Evolutionary conservation across 2,329 filamentous ascomycete species (phyloP).

Genomic region (Calonectria pseudoturangicola): DNA sequence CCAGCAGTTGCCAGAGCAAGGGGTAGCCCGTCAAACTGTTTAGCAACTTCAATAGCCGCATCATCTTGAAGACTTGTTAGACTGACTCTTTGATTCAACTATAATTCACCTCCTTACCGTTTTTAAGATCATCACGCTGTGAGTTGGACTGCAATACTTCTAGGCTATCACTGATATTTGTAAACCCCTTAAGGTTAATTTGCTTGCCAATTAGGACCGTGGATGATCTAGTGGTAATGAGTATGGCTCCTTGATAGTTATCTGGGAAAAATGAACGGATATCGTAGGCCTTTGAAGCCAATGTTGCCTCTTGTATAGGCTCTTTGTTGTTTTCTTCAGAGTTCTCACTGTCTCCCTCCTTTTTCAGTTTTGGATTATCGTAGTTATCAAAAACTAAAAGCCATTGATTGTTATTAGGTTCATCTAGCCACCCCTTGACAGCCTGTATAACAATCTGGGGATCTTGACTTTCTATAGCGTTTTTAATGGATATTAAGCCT

Average conservation of each 20-base stretch:
- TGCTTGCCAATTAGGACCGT: not conserved
- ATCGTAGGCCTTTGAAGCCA: not conserved
- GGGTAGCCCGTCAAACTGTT: constrained; percentile 60
- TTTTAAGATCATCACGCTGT: not conserved
- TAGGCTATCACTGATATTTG: not conserved
- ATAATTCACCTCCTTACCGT: not conserved
- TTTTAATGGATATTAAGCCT: not conserved
- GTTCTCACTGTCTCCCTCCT: not conserved
- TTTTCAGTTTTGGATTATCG: constrained; percentile 59
- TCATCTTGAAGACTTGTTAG: constrained; percentile 2
- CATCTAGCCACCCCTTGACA: constrained; percentile 23
- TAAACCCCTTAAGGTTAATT: not conserved
- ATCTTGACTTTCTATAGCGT: constrained; percentile 2
- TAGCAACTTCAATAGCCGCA: not conserved
- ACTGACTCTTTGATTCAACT: not conserved
- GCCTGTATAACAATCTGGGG: not conserved
- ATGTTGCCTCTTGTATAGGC: not conserved
- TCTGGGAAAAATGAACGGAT: constrained; percentile 14
- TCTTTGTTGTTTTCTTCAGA: not conserved
- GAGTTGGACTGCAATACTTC: constrained; percentile 3
- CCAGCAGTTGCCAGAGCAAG: constrained; percentile 68
- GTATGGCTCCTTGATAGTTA: constrained; percentile 18
- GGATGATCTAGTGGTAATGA: constrained; percentile 19
- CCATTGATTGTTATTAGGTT: constrained; percentile 17
- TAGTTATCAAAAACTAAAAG: constrained; percentile 62